Base-by-base conservation (phyloP, 805 yeast genomes). In the Torulaspora gathmanii region DNA sequence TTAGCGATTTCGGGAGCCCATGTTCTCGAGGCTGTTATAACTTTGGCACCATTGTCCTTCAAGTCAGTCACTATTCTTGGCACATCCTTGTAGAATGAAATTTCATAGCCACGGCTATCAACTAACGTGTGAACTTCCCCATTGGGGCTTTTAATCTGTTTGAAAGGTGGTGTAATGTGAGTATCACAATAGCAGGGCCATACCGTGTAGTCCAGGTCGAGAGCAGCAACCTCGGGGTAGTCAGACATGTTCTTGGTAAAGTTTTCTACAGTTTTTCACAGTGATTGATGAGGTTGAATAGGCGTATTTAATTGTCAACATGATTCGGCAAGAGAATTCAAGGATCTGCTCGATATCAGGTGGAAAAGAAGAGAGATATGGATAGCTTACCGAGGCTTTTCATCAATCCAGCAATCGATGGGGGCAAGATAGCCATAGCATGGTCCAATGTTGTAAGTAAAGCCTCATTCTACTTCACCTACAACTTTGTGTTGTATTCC, bases 1-100 rank as follows among this genome's bases (percentile, higher is more conserved):
- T 71, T 71, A 1, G 96, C 96, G n/a, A 83, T 68, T n/a, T 75
- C 70, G 0, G 95, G 95, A 1, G 87, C 78, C 49, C 78, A 77
- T 0, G 96, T 88, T 53, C 95, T 70, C 20, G 91, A 82, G 0
- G 96, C 96, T 3, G 83, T 80, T 23, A 83, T 73, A 1, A 86
- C 72, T 27, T 61, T 65, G 6, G 82, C 80, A 3, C 61, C 69
- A 15, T 77, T 65, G 0, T 65, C 65, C 25, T 65, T 64, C 44
- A 88, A 64, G 44, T 78, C 82, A 10, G 60, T 56, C 12, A 88
- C 65, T 8, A 88, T 82, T 11, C 69, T 72, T 9, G 78, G 80
- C 15, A 88, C 91, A 52, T 88, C 95, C 17, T 68, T 69, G 60
- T 78, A 88, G 40, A 87, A 73, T 0, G 77, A 60, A 12, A 86